These are phyloP conservation scores for Baorangia bicolor DNA, from an alignment of 768 basidiomycete genomes.

Conservation along the genomic window DNA sequence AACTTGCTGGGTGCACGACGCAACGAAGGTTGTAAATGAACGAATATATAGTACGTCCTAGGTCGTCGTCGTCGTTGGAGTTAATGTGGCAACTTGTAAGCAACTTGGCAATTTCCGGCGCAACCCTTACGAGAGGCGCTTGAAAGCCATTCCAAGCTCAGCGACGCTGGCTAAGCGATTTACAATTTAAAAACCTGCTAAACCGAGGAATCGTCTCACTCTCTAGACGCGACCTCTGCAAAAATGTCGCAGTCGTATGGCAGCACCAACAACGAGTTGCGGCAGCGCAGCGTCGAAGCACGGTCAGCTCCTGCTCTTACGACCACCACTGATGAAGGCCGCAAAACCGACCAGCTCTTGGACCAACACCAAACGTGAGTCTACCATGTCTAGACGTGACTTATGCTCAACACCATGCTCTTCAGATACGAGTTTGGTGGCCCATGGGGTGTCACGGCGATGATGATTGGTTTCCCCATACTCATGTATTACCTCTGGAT, in stretches of 20 bases:
- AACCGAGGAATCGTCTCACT: constrained; percentile 12
- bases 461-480: constrained; percentile 92
- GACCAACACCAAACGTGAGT: constrained; percentile 66
- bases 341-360: constrained; percentile 67
- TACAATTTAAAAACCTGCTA: constrained; percentile 8
- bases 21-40: constrained; percentile 7
- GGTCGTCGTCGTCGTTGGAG: constrained; percentile 19
- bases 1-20: constrained; percentile 18
- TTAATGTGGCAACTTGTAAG: constrained; percentile 12
- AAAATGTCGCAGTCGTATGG: constrained; percentile 33
- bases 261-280: constrained; percentile 23
- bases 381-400: not conserved
- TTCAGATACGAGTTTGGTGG: constrained; percentile 94
- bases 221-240: not conserved
- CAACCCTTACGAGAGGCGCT: constrained; percentile 21
- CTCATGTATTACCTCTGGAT: constrained; percentile 99
- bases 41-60: constrained; percentile 25
- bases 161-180: constrained; percentile 23
- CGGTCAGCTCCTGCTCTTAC: constrained; percentile 19
- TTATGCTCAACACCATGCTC: not conserved
- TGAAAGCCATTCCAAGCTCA: constrained; percentile 9
- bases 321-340: constrained; percentile 65
- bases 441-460: constrained; percentile 84
- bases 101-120: not conserved
- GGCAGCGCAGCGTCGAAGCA: constrained; percentile 28